Percentiles rank a stretch among this genome's conserved stretches.
Evolutionary conservation across 2,329 filamentous ascomycete species (phyloP).

Genomic region (Aspergillus sp.): DNA sequence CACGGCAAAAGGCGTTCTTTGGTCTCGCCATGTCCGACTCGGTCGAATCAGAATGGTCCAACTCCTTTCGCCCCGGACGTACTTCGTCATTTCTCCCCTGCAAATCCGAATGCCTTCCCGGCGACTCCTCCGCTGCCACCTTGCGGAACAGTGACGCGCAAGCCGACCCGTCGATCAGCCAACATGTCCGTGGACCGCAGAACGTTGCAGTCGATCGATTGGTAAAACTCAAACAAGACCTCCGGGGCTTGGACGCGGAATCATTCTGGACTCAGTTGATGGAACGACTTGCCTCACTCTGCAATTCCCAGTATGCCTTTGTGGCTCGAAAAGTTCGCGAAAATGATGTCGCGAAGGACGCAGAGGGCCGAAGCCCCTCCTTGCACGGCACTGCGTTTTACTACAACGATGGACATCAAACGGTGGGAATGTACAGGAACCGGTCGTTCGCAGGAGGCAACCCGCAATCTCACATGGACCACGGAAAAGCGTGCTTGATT

Average conservation of each 20-base stretch:
- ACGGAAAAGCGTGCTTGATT: slow-evolving; percentile 70
- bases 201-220: slow-evolving; percentile 62
- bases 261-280: slow-evolving; percentile 65
- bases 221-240: slow-evolving; percentile 57
- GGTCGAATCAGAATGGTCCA: slow-evolving; percentile 32
- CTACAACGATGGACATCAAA: slow-evolving; percentile 59
- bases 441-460: slow-evolving; percentile 65
- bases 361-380: slow-evolving; percentile 62
- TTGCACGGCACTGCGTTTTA: slow-evolving; percentile 67
- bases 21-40: slow-evolving; percentile 31
- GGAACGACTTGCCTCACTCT: slow-evolving; percentile 62
- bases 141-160: slow-evolving; percentile 23
- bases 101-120: slow-evolving; percentile 29
- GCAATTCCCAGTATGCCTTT: slow-evolving; percentile 66
- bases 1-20: neutral
- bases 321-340: slow-evolving; percentile 64
- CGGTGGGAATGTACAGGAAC: slow-evolving; percentile 56
- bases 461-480: slow-evolving; percentile 67
- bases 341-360: slow-evolving; percentile 60
- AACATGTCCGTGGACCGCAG: slow-evolving; percentile 50
- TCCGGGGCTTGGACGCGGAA: slow-evolving; percentile 55
- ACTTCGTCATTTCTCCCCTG: slow-evolving; percentile 31
- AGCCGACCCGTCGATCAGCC: slow-evolving; percentile 22
- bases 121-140: slow-evolving; percentile 20
- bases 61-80: slow-evolving; percentile 23